Base-by-base conservation (phyloP, 208 protist species). In the Acanthamoeba royreba region DNA sequence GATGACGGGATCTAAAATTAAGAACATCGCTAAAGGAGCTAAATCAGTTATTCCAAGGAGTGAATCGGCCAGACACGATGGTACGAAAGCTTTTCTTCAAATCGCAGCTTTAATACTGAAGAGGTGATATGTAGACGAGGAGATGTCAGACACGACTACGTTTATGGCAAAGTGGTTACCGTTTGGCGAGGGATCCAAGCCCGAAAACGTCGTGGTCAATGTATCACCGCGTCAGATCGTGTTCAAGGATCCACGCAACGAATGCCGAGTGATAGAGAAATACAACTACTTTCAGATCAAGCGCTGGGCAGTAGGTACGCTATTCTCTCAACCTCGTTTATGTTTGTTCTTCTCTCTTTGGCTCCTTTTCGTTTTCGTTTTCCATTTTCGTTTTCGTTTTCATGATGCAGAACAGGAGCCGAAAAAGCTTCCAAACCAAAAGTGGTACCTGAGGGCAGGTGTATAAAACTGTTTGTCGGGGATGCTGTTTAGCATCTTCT, bases 281-380 rank as follows among this genome's bases (percentile, higher is more conserved):
- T 86, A 86, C 45, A 86, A 25, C 45, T 53, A 55, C 74, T 86
- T 86, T 33, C 74, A 86, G 35, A 86, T 86, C 45, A 86, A 86
- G 42, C 74, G 74, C 4, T 86, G 74, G 74, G 63, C 63, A 28
- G 42, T 74, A 28, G 63, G 63, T 74, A 13, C 63, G 31, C 58
- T 0, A 2, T 69, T 69, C n/a, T 9, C 19, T 1, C 49, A 55
- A 55, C 49, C 9, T 55, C 38, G 15, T 69, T 15, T 40, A 13
- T 69, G 5, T 25, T 40, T 15, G 28, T 15, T 40, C 28, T 69
- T 7, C 9, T 69, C 28, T 69, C 8, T 69, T 11, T 33, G n/a
- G 13, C 5, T 11, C 35, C 7, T 33, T 11, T 69, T 9, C 35
- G 58, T 33, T 11, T 17, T 38, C 7, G n/a, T 9, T 33, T 9